Percentiles rank a stretch among this genome's conserved stretches.
phyloP scores from a whole-genome alignment of 768 basidiomycete species.

The Pleurotus eryngii region DNA sequence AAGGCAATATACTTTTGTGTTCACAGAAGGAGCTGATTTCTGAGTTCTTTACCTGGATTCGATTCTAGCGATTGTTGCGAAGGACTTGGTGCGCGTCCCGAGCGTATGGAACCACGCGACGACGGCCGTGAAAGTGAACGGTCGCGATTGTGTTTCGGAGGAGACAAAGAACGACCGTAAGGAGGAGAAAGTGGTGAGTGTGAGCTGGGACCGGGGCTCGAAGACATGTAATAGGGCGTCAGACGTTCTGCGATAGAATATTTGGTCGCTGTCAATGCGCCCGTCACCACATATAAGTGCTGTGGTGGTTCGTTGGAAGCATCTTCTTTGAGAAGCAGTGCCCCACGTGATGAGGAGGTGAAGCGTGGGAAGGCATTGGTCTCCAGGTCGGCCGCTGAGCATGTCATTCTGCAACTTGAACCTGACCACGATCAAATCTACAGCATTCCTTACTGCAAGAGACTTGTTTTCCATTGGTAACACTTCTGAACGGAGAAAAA shows the following conservation, averaged over 20 bases:
- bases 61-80: conserved; percentile 42
- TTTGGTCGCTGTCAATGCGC: neutral
- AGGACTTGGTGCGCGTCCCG: conserved; percentile 54
- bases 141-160: conserved; percentile 29
- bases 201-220: conserved; percentile 20
- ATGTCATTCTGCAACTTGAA: neutral
- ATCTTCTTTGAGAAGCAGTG: too few relatives aligned
- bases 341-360: too few relatives aligned
- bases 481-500: too few relatives aligned
- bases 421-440: neutral
- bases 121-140: conserved; percentile 39
- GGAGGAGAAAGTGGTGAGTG: conserved; percentile 12
- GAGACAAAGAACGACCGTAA: conserved; percentile 23
- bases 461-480: too few relatives aligned
- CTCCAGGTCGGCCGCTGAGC: neutral
- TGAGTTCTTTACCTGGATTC: conserved; percentile 54
- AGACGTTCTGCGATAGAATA: too few relatives aligned
- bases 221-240: conserved; percentile 24
- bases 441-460: neutral
- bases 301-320: too few relatives aligned
- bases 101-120: conserved; percentile 41
- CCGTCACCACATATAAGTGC: conserved; percentile 1
- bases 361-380: too few relatives aligned
- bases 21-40: conserved; percentile 8
- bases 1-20: conserved; percentile 17